Base-by-base conservation (phyloP, 2,329 filamentous ascomycete genomes). In the Aspergillus sp. region DNA sequence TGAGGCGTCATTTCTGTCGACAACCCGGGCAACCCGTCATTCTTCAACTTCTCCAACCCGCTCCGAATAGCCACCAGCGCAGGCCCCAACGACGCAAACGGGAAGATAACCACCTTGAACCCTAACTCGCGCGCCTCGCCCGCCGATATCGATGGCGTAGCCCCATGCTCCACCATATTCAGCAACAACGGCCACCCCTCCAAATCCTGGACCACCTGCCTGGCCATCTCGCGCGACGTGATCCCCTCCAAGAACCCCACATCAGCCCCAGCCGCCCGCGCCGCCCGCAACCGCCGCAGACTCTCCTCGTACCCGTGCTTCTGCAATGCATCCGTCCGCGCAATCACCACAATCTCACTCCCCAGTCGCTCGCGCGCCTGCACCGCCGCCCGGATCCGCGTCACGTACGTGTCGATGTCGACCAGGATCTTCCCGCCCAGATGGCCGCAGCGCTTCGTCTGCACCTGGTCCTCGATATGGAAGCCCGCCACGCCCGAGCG, bases 381-480 rank as follows among this genome's bases (percentile, higher is more conserved):
- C 39, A 65, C 62, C 0, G 67, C 67, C 1, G 67, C 66, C 10
- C 66, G 62, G 41, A 71, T 67, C 4, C 67, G 62, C 6, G 58
- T 62, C 34, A 59, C 56, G 46, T 63, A 70, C 2, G 62, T 63
- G 1, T 58, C 56, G 0, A 46, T 52, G 41, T 64, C 63, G 27
- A 70, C 67, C 6, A 71, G 61, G 34, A 65, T 57, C 51, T 71
- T 71, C 34, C 67, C 67, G 2, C 56, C 60, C 0, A 71, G 61
- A 44, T 71, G 67, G 2, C 68, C 67, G 48, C 68, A 71, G 12
- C 67, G 62, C 47, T 71, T 71, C 10, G 63, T 68, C 49, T 68
- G 66, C 5, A 79, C 70, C 57, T 80, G 75, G 59, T 80, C 78
- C 60, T 81, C 77, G 52, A 80, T 72, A 57, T 80, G 78, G 40